Evolutionary conservation across 306 rosid genomes (phyloP).

Genomic region (Pterocarpus santalinus): DNA sequence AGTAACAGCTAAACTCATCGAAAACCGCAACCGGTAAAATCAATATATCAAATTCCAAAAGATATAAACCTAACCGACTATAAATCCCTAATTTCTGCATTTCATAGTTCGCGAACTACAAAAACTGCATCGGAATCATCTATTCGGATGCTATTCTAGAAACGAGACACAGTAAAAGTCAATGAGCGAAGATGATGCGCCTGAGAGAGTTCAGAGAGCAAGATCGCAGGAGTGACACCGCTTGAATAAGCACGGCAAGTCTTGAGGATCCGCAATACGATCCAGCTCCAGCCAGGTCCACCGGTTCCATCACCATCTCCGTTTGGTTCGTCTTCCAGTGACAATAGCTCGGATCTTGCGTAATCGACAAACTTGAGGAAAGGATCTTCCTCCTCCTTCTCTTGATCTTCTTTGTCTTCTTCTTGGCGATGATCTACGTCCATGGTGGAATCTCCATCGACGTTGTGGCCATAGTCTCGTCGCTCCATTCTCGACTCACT

Average conservation of each 20-base stretch:
- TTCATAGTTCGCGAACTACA: background rate
- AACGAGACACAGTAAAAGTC: background rate
- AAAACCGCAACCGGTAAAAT: background rate
- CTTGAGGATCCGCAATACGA: conserved; percentile 76
- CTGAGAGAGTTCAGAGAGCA: conserved; percentile 89
- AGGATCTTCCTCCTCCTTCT: conserved; percentile 63
- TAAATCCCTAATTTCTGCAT: conserved; percentile 24
- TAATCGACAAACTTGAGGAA: conserved; percentile 74
- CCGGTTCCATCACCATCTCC: conserved; percentile 46
- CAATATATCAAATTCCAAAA: background rate
- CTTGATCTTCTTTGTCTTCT: conserved; percentile 46
- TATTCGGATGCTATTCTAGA: background rate
- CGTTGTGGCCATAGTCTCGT: background rate
- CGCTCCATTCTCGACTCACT: conserved; percentile 32
- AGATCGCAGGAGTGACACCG: conserved; percentile 84
- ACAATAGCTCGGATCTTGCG: conserved; percentile 67
- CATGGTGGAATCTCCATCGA: conserved; percentile 55
- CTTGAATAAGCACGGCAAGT: conserved; percentile 85
- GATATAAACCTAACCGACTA: background rate
- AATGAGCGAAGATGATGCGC: conserved; percentile 39
- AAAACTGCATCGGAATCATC: background rate
- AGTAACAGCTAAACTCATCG: background rate
- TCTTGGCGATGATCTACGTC: conserved; percentile 54
- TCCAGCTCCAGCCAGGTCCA: conserved; percentile 85
- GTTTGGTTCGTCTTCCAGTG: conserved; percentile 54